A percentile compares a stretch with the other conserved stretches of the same genome.
phyloP scores from a whole-genome alignment of 192 early-diverging fungal genomes.

The Pilobolus umbonatus region DNA sequence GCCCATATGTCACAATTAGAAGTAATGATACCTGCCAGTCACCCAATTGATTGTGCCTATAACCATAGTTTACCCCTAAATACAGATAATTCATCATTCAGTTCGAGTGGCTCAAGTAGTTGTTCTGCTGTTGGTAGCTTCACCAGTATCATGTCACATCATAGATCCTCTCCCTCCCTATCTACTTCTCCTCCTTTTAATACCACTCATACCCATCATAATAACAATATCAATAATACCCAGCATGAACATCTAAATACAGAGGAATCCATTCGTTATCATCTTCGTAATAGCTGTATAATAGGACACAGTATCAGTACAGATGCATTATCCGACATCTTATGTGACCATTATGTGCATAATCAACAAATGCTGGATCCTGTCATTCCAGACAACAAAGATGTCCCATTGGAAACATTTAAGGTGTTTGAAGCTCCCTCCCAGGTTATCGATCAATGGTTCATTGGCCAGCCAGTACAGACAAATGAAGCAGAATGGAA shows the following conservation, averaged over 20 bases:
- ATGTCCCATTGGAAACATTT: slow-evolving; percentile 22
- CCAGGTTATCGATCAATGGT: slow-evolving; percentile 1
- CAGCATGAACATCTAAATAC: background rate
- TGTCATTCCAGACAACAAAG: background rate
- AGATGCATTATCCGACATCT: slow-evolving; percentile 14
- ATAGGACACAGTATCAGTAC: slow-evolving; percentile 3
- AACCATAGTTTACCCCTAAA: background rate
- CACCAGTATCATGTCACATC: background rate
- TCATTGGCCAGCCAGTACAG: slow-evolving; percentile 1
- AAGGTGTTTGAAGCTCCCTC: slow-evolving; percentile 15
- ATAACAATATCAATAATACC: background rate
- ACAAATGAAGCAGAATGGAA: slow-evolving; percentile 16
- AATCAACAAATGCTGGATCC: background rate
- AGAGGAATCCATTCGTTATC: background rate
- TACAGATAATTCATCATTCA: slow-evolving; percentile 1
- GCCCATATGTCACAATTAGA: slow-evolving; percentile 4
- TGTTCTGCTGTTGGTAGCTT: background rate
- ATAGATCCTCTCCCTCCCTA: background rate
- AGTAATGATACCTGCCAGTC: background rate
- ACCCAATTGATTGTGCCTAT: slow-evolving; percentile 6
- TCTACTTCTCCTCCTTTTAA: background rate
- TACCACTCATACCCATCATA: background rate
- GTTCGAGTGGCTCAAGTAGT: background rate
- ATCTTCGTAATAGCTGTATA: slow-evolving; percentile 1
- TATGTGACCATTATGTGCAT: slow-evolving; percentile 26